Evolutionary conservation across 2,329 filamentous ascomycete species (phyloP), one percentile per base, ranked within the genome.

Genomic region (Raffaelea deltoideospora): DNA sequence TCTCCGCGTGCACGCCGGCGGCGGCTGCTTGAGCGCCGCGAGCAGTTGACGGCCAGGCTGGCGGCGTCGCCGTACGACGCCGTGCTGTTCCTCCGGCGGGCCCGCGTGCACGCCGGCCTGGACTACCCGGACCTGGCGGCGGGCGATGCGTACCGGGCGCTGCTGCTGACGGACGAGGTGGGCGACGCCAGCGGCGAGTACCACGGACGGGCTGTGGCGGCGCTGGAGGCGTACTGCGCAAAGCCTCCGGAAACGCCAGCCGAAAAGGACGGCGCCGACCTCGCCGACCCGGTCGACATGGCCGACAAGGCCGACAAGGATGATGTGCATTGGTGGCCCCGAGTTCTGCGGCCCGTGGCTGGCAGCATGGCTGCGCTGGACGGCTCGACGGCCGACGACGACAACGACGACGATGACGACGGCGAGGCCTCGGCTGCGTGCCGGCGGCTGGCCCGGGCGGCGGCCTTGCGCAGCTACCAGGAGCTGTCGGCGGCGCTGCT

Each of bases 111-210:
- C 55, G 69, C 76, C 14, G 63, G 74, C 32, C 66, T 95, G 33
- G 83, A 76, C 27, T 96, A 94, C 55, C 84, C 85, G 0, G 90
- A 98, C 54, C 71, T 98, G 28, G 86, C 86, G 5, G 78, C 79
- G 10, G 84, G 85, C 24, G 87, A 95, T 62, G 84, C 85, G 5
- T 96, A 96, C 54, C 79, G 81, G 38, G 86, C 87, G 1, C 67
- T 96, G n/a, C 70, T 94, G 4, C 63, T 98, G 33, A 71, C 81
- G 14, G 88, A 96, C 51, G 84, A 90, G 45, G 69, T 85, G 26
- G 58, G 67, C 44, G 78, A 90, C 38, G 81, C 88, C 43, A 71
- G 73, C 28, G 87, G 82, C 47, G 85, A 95, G 55, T 92, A 86
- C 49, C 79, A 90, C 51, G 75, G 85, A 14, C 61, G 71, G 47